phyloP scores from a whole-genome alignment of 495 filamentous ascomycete genomes.

The Zalerion maritima region DNA sequence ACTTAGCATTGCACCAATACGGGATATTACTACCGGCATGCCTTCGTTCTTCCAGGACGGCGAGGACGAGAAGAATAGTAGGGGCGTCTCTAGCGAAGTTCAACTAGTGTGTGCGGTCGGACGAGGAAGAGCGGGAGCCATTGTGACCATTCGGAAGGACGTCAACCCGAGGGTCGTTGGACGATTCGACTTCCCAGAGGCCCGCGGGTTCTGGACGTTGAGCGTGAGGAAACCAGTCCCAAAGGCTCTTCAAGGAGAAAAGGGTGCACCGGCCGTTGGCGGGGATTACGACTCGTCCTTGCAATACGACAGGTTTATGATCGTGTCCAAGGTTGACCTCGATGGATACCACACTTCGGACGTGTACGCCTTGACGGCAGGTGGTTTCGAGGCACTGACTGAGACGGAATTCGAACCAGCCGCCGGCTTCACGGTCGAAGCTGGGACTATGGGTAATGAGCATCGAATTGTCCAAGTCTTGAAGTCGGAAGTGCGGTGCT shows the following conservation, averaged over 20 bases:
- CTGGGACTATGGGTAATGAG: conserved; percentile 57
- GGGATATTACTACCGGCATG: conserved; percentile 50
- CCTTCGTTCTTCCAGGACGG: conserved; percentile 25
- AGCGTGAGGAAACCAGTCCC: conserved; percentile 41
- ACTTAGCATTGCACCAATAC: conserved; percentile 62
- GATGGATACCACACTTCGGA: conserved; percentile 42
- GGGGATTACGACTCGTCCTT: conserved; percentile 35
- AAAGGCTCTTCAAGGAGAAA: conserved; percentile 35
- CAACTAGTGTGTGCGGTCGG: conserved; percentile 63
- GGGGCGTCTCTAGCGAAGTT: conserved; percentile 38
- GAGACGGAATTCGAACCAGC: conserved; percentile 82
- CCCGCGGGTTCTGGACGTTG: conserved; percentile 49
- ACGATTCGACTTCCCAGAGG: conserved; percentile 45
- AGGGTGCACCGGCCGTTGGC: conserved; percentile 30
- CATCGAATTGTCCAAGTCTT: conserved; percentile 74
- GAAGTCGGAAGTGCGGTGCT: conserved; percentile 68
- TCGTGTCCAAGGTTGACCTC: conserved; percentile 47
- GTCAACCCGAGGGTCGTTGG: conserved; percentile 53
- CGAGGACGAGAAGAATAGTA: conserved; percentile 26
- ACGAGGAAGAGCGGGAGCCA: conserved; percentile 47
- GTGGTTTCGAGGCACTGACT: conserved; percentile 47
- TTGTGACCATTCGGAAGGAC: conserved; percentile 61
- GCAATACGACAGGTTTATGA: conserved; percentile 53
- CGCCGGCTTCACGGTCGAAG: conserved; percentile 66
- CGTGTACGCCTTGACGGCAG: conserved; percentile 45